phyloP scores from a whole-genome alignment of 2,329 filamentous ascomycete species.

The Aspergillus versicolor region DNA sequence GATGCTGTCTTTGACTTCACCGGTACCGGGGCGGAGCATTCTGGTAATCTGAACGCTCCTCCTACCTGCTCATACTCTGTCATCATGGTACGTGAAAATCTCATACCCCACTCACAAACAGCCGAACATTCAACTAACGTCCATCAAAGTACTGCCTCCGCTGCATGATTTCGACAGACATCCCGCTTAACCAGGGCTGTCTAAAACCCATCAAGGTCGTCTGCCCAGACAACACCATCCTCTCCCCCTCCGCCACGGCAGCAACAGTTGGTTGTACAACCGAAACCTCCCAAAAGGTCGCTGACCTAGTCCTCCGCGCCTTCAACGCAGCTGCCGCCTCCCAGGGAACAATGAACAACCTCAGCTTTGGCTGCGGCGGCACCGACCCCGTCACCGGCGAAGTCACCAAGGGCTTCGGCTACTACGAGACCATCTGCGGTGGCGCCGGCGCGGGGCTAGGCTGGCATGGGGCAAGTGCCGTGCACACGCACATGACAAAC shows the following conservation, averaged over 20 bases:
- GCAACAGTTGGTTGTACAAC: constrained; percentile 84
- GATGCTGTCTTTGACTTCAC: constrained; percentile 76
- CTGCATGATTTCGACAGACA: constrained; percentile 75
- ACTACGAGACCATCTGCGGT: constrained; percentile 85
- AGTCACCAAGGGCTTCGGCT: constrained; percentile 71
- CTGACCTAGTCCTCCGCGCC: constrained; percentile 77
- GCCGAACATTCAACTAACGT: constrained; percentile 7
- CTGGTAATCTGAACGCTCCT: constrained; percentile 77
- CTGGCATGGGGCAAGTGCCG: constrained; percentile 74
- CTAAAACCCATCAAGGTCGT: constrained; percentile 71
- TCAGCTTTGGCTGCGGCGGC: constrained; percentile 79
- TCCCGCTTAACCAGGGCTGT: constrained; percentile 84
- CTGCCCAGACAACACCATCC: constrained; percentile 68
- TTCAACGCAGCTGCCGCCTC: constrained; percentile 76
- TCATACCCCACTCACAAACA: background rate
- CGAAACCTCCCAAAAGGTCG: constrained; percentile 74
- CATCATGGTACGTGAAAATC: constrained; percentile 56
- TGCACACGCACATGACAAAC: constrained; percentile 86
- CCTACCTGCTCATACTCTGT: constrained; percentile 79
- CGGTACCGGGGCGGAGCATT: constrained; percentile 76
- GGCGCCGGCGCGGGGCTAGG: constrained; percentile 72
- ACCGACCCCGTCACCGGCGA: constrained; percentile 58
- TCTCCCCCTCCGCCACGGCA: constrained; percentile 72
- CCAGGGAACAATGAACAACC: constrained; percentile 80
- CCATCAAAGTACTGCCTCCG: constrained; percentile 67